A percentile compares a stretch with the other conserved stretches of the same genome.
These are phyloP conservation scores for Ophiocordyceps camponoti-rufipedis DNA, from an alignment of 2,329 filamentous ascomycete genomes.

Conservation along the genomic window DNA sequence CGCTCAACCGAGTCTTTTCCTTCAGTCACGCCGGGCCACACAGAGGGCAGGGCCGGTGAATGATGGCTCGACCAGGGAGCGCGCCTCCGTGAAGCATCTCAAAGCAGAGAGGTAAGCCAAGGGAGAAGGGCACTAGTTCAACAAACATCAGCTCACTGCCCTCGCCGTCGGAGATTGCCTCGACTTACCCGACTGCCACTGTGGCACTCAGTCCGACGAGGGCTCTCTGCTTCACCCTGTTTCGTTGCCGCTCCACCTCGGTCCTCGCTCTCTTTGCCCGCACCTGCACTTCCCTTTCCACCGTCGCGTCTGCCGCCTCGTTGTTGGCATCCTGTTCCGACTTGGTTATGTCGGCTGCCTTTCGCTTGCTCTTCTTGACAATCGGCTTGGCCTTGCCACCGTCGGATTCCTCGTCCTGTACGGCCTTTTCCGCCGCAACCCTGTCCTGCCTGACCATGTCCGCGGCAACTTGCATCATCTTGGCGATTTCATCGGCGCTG, in stretches of 20 bases:
- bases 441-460: constrained; percentile 64
- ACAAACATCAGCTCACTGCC: constrained; percentile 3
- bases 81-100: background rate
- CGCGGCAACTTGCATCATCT: constrained; percentile 74
- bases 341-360: constrained; percentile 53
- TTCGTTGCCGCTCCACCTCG: constrained; percentile 65
- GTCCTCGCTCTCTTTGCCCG: constrained; percentile 63
- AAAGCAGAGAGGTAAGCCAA: constrained; percentile 33
- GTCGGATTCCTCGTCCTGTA: constrained; percentile 18
- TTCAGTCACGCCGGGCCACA: too few relatives aligned
- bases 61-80: too few relatives aligned
- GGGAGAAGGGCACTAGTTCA: constrained; percentile 25
- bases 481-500: constrained; percentile 57
- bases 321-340: constrained; percentile 34
- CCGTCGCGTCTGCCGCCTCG: constrained; percentile 14
- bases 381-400: constrained; percentile 19
- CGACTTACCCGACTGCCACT: constrained; percentile 73
- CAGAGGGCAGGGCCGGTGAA: background rate
- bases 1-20: too few relatives aligned
- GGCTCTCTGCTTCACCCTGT: constrained; percentile 72
- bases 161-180: background rate
- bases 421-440: constrained; percentile 21
- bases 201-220: constrained; percentile 74
- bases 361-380: constrained; percentile 47
- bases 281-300: constrained; percentile 21